A percentile compares a stretch with the other conserved stretches of the same genome.
Evolutionary conservation across 805 yeast species (phyloP).

Genomic region (Tetrapisispora taiwanensis): DNA sequence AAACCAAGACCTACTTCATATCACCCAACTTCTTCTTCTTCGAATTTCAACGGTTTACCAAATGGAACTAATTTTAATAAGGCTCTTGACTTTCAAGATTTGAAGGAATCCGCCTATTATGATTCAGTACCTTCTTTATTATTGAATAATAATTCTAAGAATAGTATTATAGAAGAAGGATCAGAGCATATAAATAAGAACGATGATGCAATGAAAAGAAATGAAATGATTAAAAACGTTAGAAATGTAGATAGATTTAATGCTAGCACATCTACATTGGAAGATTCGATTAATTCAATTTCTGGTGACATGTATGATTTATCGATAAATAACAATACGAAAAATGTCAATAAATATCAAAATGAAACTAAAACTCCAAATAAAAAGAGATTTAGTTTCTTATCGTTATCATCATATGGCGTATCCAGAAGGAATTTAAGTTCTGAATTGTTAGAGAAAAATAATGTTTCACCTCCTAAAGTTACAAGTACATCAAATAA

Average conservation of each 20-base stretch:
- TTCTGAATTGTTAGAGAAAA: conserved; percentile 4
- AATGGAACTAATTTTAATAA: not conserved
- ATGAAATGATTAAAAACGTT: not conserved
- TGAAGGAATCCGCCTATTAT: not conserved
- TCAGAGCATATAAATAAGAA: not conserved
- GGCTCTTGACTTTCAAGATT: not conserved
- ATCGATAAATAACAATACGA: not conserved
- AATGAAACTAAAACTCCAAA: conserved; percentile 2
- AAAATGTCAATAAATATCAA: conserved; percentile 4
- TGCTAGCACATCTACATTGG: not conserved
- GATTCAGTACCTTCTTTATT: conserved; percentile 3
- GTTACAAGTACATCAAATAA: not conserved
- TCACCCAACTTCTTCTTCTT: conserved; percentile 40
- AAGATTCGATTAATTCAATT: not conserved
- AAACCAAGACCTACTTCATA: conserved; percentile 79
- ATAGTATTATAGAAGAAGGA: conserved; percentile 4
- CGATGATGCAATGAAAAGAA: not conserved
- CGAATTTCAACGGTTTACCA: not conserved
- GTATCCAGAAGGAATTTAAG: conserved; percentile 13
- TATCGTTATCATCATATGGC: conserved; percentile 28
- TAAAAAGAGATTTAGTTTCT: conserved; percentile 33
- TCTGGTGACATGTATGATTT: not conserved
- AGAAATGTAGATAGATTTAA: not conserved
- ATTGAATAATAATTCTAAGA: conserved; percentile 11
- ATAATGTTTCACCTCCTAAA: not conserved